Base-by-base conservation (phyloP, 768 basidiomycete genomes). In the Cystobasidium ongulense region DNA sequence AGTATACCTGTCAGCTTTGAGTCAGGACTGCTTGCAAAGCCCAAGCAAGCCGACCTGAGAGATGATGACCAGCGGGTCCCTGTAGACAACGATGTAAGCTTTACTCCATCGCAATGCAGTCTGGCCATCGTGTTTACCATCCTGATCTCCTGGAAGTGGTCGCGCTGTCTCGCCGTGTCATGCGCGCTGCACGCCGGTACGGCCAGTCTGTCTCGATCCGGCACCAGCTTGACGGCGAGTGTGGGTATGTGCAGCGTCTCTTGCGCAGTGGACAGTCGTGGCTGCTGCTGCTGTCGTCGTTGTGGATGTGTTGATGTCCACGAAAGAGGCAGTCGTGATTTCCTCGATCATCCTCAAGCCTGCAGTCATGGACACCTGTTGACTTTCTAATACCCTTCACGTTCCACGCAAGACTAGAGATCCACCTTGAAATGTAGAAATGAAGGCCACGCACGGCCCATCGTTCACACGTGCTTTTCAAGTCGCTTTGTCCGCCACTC, bases 61-160 rank as follows among this genome's bases (percentile, higher is more conserved):
- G 43, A 68, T 41, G 66, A 68, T 68, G 46, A 68, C 38, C 7
- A 68, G 46, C 15, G 66, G 66, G 46, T 68, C 66, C 66, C 66
- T 68, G 66, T 27, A 29, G 66, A 18, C n/a, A 4, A 11, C 13
- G 25, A 4, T 29, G 23, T 29, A 10, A 59, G 25, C 29, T 29
- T 27, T 27, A 15, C 57, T 10, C 10, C 53, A 54, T 23, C 7
- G n/a, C 53, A n/a, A 7, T 10, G n/a, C 53, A 54, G n/a, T 8
- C 53, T 54, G 8, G 8, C n/a, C 29, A 23, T 29, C 21, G 8
- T 10, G 25, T 27, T 59, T 27, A 59, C 57, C 57, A 59, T 59
- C 57, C 57, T 59, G 57, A 59, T 59, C 57, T 59, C 57, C 33
- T 59, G 11, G 57, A 59, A 13, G 29, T 35, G 11, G 5, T 35